Evolutionary conservation across 495 filamentous ascomycete genomes (phyloP).

Genomic region (Entonaema liquescens): DNA sequence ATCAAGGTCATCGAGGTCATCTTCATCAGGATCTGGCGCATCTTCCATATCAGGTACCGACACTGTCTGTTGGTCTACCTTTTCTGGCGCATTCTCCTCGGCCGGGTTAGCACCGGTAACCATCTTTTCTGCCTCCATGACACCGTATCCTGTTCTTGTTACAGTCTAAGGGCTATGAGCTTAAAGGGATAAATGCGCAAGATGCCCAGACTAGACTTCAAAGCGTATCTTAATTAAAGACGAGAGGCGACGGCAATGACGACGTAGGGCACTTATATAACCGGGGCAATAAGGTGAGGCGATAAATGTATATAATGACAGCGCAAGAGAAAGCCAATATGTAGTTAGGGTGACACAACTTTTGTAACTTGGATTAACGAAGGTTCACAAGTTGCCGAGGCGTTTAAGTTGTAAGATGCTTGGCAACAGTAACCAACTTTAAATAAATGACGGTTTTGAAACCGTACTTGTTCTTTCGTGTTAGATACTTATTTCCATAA

Average conservation of each 20-base stretch:
- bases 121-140: conserved; percentile 34
- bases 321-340: too few relatives aligned
- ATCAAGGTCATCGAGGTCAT: conserved; percentile 90
- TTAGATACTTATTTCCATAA: background rate
- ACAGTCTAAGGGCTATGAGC: background rate
- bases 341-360: background rate
- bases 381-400: conserved; percentile 37
- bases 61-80: conserved; percentile 35
- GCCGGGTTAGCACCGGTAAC: conserved; percentile 21
- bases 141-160: background rate
- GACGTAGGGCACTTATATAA: background rate
- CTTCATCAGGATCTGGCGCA: conserved; percentile 78
- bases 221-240: background rate
- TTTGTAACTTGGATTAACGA: conserved; percentile 24
- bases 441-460: background rate
- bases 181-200: background rate
- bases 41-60: conserved; percentile 51
- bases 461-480: background rate
- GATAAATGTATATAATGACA: background rate
- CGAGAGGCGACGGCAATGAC: background rate
- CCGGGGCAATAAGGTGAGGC: background rate
- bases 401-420: conserved; percentile 29
- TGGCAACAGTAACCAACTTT: conserved; percentile 8
- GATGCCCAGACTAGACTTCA: conserved; percentile 12
- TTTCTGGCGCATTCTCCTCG: conserved; percentile 13